Evolutionary conservation across 2,329 filamentous ascomycete species (phyloP).

Genomic region (Cladosporium velox): DNA sequence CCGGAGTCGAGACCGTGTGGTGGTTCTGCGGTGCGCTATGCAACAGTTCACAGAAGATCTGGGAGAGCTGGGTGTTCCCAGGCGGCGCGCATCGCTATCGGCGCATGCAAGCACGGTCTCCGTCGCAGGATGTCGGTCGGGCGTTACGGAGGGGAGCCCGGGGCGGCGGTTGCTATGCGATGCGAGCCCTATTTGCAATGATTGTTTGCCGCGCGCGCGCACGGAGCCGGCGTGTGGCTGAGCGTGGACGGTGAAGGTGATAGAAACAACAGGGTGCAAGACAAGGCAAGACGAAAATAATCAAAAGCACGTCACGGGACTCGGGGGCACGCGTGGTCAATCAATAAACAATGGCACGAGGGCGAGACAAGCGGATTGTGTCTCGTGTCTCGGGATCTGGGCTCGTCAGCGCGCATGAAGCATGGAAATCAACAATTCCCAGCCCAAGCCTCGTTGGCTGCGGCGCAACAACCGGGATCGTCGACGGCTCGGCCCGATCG

Average conservation of each 20-base stretch:
- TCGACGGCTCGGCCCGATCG: not conserved
- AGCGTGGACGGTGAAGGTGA: not conserved
- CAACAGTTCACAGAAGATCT: not conserved
- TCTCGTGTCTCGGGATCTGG: not conserved
- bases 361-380: slow-evolving; percentile 2
- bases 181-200: not conserved
- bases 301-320: not conserved
- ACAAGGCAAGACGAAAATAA: not conserved
- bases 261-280: not conserved
- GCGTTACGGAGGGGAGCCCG: slow-evolving; percentile 14
- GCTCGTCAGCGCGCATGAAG: slow-evolving; percentile 1
- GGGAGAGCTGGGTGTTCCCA: slow-evolving; percentile 7
- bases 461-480: not conserved
- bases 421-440: not conserved
- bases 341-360: not conserved
- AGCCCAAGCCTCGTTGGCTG: not conserved
- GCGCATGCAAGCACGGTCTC: slow-evolving; percentile 13
- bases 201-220: slow-evolving; percentile 2
- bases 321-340: not conserved
- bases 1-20: slow-evolving; percentile 6
- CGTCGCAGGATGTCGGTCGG: slow-evolving; percentile 12
- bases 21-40: not conserved
- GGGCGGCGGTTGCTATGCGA: slow-evolving; percentile 7
- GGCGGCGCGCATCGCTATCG: slow-evolving; percentile 11
- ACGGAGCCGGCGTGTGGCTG: not conserved